Evolutionary conservation across 2,329 filamentous ascomycete genomes (phyloP), one percentile per base, ranked within the genome.

Genomic region (Gliomastix tumulicola): DNA sequence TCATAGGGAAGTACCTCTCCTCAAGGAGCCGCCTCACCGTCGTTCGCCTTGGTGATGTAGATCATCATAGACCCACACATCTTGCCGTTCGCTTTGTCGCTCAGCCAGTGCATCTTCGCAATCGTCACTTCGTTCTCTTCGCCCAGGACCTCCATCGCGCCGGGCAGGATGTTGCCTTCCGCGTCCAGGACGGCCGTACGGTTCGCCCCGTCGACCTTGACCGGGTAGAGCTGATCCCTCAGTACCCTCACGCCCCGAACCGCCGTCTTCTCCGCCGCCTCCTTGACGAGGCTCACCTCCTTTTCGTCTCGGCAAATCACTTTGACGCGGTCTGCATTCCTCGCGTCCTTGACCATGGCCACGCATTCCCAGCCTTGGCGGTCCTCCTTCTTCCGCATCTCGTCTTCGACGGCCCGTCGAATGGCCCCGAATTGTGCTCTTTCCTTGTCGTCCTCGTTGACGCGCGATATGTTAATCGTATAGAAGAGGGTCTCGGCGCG

Each of bases 151-250:
- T 50, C 42, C 6, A 38, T 39, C 16, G 35, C 43, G 32, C 38
- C 42, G n/a, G 40, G 20, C 15, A 34, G 37, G 21, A 46, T 33
- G 13, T 45, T 44, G 19, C 37, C 33, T n/a, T 43, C 35, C 36
- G 51, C 33, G 34, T 52, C 41, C 13, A 48, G 35, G 11, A 50
- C 41, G 13, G 41, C 47, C 18, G 36, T 44, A 21, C 43, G 45
- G 36, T 39, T 46, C 21, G 45, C 41, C 28, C 40, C 47, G 38
- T 53, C 46, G 28, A 53, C 46, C 40, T 47, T 51, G 23, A 50
- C 34, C 11, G 41, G 46, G 35, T 49, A 51, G 10, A 51, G 39
- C 28, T 50, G 31, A 36, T 51, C 46, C 35, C 41, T 38, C 20
- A 46, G 41, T 7, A 51, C 42, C 23, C 44, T 42, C 15, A 35